Percentiles rank a stretch among this genome's conserved stretches.
phyloP scores from a whole-genome alignment of 345 rosid species.

The Bruguiera gymnorhiza region DNA sequence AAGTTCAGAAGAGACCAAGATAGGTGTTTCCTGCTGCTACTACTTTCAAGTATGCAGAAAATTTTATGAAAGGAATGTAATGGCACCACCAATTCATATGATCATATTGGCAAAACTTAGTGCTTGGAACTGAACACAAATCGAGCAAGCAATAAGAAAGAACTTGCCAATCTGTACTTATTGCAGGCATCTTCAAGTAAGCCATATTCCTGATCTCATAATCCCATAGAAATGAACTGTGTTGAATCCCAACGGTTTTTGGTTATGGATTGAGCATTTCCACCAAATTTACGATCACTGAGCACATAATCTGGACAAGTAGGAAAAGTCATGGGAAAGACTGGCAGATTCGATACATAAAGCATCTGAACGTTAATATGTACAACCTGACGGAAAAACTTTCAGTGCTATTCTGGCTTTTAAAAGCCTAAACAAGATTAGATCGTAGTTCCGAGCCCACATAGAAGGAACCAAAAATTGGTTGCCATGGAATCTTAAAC shows the following conservation, averaged over 20 bases:
- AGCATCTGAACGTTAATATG: background rate
- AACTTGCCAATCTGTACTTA: constrained; percentile 54
- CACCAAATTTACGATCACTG: constrained; percentile 74
- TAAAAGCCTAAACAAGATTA: background rate
- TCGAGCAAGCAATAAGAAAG: background rate
- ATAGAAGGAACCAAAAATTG: background rate
- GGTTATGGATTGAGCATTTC: constrained; percentile 83
- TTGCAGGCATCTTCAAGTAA: constrained; percentile 65
- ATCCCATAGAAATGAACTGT: constrained; percentile 87
- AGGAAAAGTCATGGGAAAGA: background rate
- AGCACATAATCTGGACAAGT: constrained; percentile 72
- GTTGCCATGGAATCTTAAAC: background rate
- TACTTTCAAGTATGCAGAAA: background rate
- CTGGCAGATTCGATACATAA: background rate
- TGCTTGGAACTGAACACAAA: background rate
- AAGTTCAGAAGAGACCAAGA: background rate
- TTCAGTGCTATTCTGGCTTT: background rate
- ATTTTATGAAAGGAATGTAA: background rate
- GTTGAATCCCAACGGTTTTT: constrained; percentile 76
- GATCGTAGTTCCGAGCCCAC: background rate
- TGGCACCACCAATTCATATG: background rate
- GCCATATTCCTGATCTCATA: constrained; percentile 62
- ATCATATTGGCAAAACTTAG: background rate
- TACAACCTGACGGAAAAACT: background rate
- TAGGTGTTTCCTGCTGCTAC: background rate